Percentiles rank a stretch among this genome's conserved stretches.
These are phyloP conservation scores for Tagetes patula DNA, from an alignment of 129 eudicot genomes.

Conservation along the genomic window DNA sequence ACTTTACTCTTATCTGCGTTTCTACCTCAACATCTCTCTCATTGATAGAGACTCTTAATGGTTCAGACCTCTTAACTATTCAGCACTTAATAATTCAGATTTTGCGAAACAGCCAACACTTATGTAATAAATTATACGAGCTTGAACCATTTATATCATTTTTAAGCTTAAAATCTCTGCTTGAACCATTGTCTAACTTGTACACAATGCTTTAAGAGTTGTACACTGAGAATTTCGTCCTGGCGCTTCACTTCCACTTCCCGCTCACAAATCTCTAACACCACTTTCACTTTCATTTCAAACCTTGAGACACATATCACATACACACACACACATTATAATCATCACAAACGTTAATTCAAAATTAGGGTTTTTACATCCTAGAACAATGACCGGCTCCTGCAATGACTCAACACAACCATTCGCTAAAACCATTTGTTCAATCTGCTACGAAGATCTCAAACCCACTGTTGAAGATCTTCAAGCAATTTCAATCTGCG, in stretches of 20 bases:
- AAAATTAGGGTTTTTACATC: slow-evolving; percentile 15
- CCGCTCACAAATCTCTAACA: slow-evolving; percentile 27
- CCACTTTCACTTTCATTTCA: slow-evolving; percentile 1
- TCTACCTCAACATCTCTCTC: too few relatives aligned
- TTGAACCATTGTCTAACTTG: too few relatives aligned
- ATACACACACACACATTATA: neutral
- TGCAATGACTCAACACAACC: slow-evolving; percentile 28
- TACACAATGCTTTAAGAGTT: neutral
- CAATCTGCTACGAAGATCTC: slow-evolving; percentile 94
- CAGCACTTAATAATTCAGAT: too few relatives aligned
- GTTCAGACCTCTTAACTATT: too few relatives aligned
- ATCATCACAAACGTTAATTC: neutral
- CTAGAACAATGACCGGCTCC: slow-evolving; percentile 10
- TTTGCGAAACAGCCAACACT: too few relatives aligned
- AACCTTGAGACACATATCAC: neutral
- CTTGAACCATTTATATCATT: too few relatives aligned
- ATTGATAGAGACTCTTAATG: too few relatives aligned
- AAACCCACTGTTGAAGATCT: slow-evolving; percentile 88
- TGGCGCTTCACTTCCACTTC: slow-evolving; percentile 24
- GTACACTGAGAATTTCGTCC: neutral
- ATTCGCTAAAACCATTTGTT: slow-evolving; percentile 73
- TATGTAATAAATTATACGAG: too few relatives aligned
- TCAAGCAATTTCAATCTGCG: slow-evolving; percentile 86
- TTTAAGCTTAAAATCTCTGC: too few relatives aligned
- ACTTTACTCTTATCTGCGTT: too few relatives aligned